These are phyloP conservation scores for Trematosphaeria pertusa DNA, from an alignment of 2,329 filamentous ascomycete genomes.

Conservation along the genomic window DNA sequence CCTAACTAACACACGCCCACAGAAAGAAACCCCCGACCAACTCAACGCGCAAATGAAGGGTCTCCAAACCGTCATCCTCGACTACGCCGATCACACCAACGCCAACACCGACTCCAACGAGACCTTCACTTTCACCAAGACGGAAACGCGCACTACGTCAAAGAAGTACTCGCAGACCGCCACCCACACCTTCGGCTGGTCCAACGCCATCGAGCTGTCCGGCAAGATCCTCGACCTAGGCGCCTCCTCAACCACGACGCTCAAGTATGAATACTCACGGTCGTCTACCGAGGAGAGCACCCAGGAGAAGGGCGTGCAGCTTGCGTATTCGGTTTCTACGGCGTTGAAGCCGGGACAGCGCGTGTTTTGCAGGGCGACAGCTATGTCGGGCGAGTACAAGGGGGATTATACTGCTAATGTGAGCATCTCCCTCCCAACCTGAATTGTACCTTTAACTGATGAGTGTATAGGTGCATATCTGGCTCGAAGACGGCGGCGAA, in stretches of 20 bases:
- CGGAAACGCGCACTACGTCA: slow-evolving; percentile 5
- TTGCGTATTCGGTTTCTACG: slow-evolving; percentile 19
- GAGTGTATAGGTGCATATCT: slow-evolving; percentile 15
- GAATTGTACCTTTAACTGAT: slow-evolving; percentile 1
- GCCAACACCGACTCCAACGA: slow-evolving; percentile 14
- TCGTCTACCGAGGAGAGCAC: slow-evolving; percentile 8
- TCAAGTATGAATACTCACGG: slow-evolving; percentile 17
- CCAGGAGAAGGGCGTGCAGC: slow-evolving; percentile 6
- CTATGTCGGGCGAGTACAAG: slow-evolving; percentile 19
- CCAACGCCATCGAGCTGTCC: slow-evolving; percentile 15
- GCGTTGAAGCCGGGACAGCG: slow-evolving; percentile 17
- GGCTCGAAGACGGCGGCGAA: slow-evolving; percentile 21
- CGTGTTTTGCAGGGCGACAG: slow-evolving; percentile 23
- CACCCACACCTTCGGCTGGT: slow-evolving; percentile 18
- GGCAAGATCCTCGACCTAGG: slow-evolving; percentile 27
- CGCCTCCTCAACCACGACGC: slow-evolving; percentile 14
- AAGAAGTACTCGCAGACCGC: slow-evolving; percentile 17
- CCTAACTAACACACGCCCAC: background rate
- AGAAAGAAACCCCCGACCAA: slow-evolving; percentile 21
- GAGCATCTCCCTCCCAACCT: background rate
- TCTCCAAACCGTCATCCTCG: slow-evolving; percentile 20
- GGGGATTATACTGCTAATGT: slow-evolving; percentile 16
- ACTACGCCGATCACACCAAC: slow-evolving; percentile 26
- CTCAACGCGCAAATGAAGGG: slow-evolving; percentile 22
- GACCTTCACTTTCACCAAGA: slow-evolving; percentile 21